A percentile compares a stretch with the other conserved stretches of the same genome.
These are phyloP conservation scores for Hibiscus mutabilis DNA, from an alignment of 345 rosid species.

Conservation along the genomic window DNA sequence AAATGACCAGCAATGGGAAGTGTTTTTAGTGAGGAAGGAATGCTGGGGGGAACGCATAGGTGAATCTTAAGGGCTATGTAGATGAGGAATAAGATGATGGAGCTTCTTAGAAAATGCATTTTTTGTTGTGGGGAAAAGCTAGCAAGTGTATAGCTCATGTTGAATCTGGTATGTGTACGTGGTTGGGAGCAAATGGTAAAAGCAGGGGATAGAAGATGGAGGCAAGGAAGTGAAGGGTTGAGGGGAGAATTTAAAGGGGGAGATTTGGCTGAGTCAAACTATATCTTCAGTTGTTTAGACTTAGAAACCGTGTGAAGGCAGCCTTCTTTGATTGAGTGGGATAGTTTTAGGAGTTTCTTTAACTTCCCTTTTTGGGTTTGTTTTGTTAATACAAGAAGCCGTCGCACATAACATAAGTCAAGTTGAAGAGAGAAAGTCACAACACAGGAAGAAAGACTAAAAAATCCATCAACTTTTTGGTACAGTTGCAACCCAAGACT, in stretches of 20 bases:
- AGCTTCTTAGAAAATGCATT: slow-evolving; percentile 44
- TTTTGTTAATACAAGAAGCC: slow-evolving; percentile 40
- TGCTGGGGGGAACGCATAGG: slow-evolving; percentile 49
- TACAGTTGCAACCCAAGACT: slow-evolving; percentile 59
- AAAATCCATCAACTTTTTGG: slow-evolving; percentile 68
- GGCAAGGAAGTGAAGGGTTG: slow-evolving; percentile 28
- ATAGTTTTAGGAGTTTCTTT: slow-evolving; percentile 44
- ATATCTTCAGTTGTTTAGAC: slow-evolving; percentile 36
- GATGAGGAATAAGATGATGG: slow-evolving; percentile 51
- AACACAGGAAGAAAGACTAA: slow-evolving; percentile 44
- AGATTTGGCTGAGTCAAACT: slow-evolving; percentile 54
- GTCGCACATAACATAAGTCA: slow-evolving; percentile 35
- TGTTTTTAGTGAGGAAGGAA: slow-evolving; percentile 48
- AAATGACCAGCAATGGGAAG: slow-evolving; percentile 68
- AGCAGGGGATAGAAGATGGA: slow-evolving; percentile 20
- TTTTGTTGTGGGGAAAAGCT: slow-evolving; percentile 36
- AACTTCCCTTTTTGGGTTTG: slow-evolving; percentile 30
- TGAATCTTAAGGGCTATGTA: slow-evolving; percentile 50
- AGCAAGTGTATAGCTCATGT: not conserved
- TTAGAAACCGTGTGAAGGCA: slow-evolving; percentile 34
- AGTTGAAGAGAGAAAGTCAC: slow-evolving; percentile 62
- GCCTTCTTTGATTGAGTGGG: slow-evolving; percentile 39
- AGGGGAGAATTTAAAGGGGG: slow-evolving; percentile 48
- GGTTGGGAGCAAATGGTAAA: too few species aligned
- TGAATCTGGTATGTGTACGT: too few species aligned